Evolutionary conservation across 2,329 filamentous ascomycete species (phyloP).

Genomic region (Colletotrichum noveboracense): DNA sequence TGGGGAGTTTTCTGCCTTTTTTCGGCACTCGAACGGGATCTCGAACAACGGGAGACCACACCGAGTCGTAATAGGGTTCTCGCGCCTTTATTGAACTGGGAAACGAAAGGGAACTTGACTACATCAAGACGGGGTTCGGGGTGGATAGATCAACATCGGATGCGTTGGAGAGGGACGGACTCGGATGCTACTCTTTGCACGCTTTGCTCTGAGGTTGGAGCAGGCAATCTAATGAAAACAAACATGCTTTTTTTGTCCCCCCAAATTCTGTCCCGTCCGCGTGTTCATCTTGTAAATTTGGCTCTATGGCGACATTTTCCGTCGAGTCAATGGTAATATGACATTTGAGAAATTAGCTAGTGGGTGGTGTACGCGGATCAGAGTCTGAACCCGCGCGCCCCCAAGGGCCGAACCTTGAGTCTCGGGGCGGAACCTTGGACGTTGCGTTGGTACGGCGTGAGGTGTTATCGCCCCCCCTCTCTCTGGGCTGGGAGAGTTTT

Average conservation of each 20-base stretch:
- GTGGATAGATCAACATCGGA: conserved; percentile 8
- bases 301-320: neutral
- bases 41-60: neutral
- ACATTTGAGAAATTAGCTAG: neutral
- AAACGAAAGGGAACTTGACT: conserved; percentile 12
- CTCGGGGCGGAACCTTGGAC: neutral
- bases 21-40: neutral
- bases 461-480: neutral
- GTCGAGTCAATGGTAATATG: neutral
- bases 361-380: neutral
- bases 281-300: neutral
- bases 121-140: conserved; percentile 2
- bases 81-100: neutral
- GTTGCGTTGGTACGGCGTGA: neutral
- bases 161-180: conserved; percentile 2
- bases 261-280: neutral
- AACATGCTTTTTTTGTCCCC: conserved; percentile 1
- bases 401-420: neutral
- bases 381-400: neutral
- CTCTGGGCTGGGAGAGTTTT: neutral
- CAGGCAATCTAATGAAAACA: conserved; percentile 10
- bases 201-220: conserved; percentile 7
- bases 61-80: conserved; percentile 5
- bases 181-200: neutral
- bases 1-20: conserved; percentile 9